Evolutionary conservation across 164 flowering plant genomes (phyloP).

Genomic region (Magnolia changhungtana): DNA sequence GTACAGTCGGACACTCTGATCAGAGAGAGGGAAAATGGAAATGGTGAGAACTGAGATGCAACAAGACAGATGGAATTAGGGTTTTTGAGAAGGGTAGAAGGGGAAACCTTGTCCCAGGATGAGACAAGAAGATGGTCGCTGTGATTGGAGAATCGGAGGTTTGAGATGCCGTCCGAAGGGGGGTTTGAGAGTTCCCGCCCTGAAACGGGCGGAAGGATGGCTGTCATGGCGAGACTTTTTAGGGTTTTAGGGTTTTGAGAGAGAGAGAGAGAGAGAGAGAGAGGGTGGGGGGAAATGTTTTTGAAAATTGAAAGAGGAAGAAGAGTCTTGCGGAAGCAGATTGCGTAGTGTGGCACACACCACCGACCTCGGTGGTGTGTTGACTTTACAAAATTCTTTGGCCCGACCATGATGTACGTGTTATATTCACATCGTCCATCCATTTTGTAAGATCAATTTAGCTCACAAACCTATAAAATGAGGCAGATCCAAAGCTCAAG

Average conservation of each 20-base stretch:
- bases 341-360: no score
- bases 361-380: no score
- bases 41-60: not conserved
- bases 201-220: slow-evolving; percentile 42
- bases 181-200: slow-evolving; percentile 84
- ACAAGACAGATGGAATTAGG: not conserved
- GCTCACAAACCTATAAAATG: no score
- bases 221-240: slow-evolving; percentile 31
- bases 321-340: no score
- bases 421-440: no score
- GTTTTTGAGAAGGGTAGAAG: not conserved
- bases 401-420: no score
- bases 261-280: no score
- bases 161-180: slow-evolving; percentile 89
- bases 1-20: slow-evolving; percentile 77
- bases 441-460: no score
- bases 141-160: slow-evolving; percentile 91
- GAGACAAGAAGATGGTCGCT: slow-evolving; percentile 95
- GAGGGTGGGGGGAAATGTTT: slow-evolving; percentile 3
- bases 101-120: slow-evolving; percentile 87
- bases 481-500: no score
- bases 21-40: not conserved
- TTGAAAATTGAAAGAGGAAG: not conserved
- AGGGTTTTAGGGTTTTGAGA: not conserved
- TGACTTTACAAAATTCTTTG: no score